Evolutionary conservation across 2,329 filamentous ascomycete genomes (phyloP), one percentile per base, ranked within the genome.

Genomic region (Fusarium sp.): DNA sequence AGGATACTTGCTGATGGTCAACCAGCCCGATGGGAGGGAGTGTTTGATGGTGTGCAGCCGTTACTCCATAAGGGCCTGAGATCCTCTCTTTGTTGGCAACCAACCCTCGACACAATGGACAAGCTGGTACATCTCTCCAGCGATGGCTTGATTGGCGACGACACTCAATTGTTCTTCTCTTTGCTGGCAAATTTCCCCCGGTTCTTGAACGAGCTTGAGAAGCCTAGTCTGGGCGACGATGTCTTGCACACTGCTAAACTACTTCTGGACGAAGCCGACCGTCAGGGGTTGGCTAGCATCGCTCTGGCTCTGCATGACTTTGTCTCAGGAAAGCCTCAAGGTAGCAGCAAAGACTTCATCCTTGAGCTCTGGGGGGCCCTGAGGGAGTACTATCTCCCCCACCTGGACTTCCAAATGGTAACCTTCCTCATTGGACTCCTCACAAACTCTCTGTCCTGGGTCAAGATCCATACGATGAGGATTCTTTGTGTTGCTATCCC

Each of bases 381-480:
- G 52, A 90, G 91, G 66, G 90, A 93, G 57, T 90, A 91, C 31
- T 98, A 94, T 82, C 93, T 98, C 70, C 95, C 95, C 1, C 88
- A 90, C 31, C 89, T 94, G 66, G 96, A 98, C 77, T 95, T 97
- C 76, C 90, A 92, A 69, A 94, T 94, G 86, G 84, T 99, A 13
- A 94, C 95, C 1, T 98, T 98, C 84, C 85, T 98, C 50, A 94
- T 98, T 83, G 95, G 97, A 2, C 88, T 98, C 57, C 87, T 99
- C 63, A 98, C 95, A 16, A 99, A 99, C 80, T 93, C 92, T 36
- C 89, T 93, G 1, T 89, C 94, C 4, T 98, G 95, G 94, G 94
- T 98, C 82, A 97, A 97, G 81, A 87, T 95, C 50, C 96, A 97
- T 85, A 95, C 94, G 0, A 97, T 99, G 94, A 92, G 94, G 69